Evolutionary conservation across 2,329 filamentous ascomycete species (phyloP), one percentile per base, ranked within the genome.

Genomic region (Talaromyces islandicus): DNA sequence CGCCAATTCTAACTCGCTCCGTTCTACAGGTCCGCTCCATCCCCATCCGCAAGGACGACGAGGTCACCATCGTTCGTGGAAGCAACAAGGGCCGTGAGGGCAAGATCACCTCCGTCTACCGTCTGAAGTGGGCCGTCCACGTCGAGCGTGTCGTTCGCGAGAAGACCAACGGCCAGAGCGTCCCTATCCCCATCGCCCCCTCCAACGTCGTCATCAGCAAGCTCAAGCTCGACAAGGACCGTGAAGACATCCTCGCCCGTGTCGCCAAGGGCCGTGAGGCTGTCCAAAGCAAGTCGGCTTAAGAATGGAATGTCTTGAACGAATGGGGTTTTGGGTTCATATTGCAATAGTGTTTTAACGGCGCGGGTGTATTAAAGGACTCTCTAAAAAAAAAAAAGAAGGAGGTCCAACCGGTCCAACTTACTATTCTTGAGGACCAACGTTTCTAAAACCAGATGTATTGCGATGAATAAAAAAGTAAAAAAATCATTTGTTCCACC

Each of bases 161-260:
- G 81, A 99, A 99, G 89, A 89, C 87, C 79, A 94, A 92, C 79
- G 93, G 94, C 82, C 92, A 97, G 85, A 90, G 87, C 78, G 92
- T 97, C 60, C 93, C 93, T 67, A 85, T 97, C 77, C 91, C 91
- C 80, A 88, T 99, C 81, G 90, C 93, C 82, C 89, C 94, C 75
- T 95, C 90, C 82, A 97, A 97, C 82, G 91, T 96, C 71, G 88
- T 96, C 83, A 90, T 99, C 85, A 96, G 89, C 83, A 97, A 97
- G 88, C 87, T 97, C 80, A 96, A 97, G 90, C 85, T 97, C 82
- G 77, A 81, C 68, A 81, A 81, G 74, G 78, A 81, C 69, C 75
- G 78, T 66, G 78, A 81, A 71, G 72, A 74, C 64, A 77, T 81
- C 64, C 71, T 80, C 54, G 76, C 77, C 68, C 75, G 79, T 67